phyloP scores from a whole-genome alignment of 2,329 filamentous ascomycete species.

The Xylaria sp. region DNA sequence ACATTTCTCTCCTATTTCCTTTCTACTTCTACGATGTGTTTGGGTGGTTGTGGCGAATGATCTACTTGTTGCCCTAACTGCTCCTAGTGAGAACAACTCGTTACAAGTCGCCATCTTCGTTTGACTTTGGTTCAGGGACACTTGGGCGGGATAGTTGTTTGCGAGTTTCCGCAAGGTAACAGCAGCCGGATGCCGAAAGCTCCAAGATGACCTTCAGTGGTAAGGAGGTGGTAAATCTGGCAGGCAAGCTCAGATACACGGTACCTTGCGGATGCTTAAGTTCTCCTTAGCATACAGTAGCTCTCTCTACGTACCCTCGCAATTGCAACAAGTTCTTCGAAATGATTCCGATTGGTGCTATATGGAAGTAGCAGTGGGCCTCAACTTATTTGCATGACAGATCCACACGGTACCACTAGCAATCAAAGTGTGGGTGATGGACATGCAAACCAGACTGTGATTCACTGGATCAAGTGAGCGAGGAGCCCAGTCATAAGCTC shows the following conservation, averaged over 20 bases:
- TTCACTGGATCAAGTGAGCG: conserved; percentile 30
- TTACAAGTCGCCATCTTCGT: conserved; percentile 42
- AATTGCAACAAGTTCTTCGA: conserved; percentile 33
- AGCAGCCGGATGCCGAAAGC: conserved; percentile 9
- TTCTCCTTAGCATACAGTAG: conserved; percentile 37
- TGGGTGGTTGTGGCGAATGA: conserved; percentile 37
- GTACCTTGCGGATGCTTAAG: conserved; percentile 30
- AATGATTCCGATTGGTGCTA: conserved; percentile 32
- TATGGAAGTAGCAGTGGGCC: conserved; percentile 21
- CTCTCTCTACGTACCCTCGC: conserved; percentile 28
- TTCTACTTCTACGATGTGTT: conserved; percentile 22
- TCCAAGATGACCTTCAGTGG: conserved; percentile 9
- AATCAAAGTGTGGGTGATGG: conserved; percentile 25
- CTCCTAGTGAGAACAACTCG: conserved; percentile 44
- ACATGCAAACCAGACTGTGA: conserved; percentile 31
- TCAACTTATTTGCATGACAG: conserved; percentile 34
- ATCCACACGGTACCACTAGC: conserved; percentile 25
- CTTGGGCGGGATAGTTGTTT: conserved; percentile 47
- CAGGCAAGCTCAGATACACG: conserved; percentile 21
- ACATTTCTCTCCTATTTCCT: conserved; percentile 38
- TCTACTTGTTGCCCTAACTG: conserved; percentile 42
- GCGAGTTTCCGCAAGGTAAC: conserved; percentile 33
- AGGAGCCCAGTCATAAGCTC: conserved; percentile 23
- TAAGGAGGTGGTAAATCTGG: conserved; percentile 6
- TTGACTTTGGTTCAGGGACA: conserved; percentile 36